These are phyloP conservation scores for Lanmaoa pseudosensibilis DNA, from an alignment of 768 basidiomycete genomes.

Conservation along the genomic window DNA sequence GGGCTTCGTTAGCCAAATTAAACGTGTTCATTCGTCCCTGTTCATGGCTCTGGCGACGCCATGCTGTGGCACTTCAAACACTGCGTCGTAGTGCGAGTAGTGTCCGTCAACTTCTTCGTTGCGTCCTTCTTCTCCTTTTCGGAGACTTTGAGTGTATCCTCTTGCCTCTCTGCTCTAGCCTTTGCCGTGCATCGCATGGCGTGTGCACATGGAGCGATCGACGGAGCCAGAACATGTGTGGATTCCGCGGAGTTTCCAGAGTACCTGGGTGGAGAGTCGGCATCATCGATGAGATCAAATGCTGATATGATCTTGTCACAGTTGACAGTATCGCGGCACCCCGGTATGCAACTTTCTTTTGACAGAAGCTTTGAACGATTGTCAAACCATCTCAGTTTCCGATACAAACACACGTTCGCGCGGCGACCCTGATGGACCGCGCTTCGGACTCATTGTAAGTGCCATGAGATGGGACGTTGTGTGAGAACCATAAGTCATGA, in stretches of 20 bases:
- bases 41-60: too few relatives aligned
- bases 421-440: not conserved
- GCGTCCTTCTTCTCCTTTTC: not conserved
- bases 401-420: not conserved
- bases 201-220: not conserved
- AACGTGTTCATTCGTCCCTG: too few relatives aligned
- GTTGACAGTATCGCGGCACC: not conserved
- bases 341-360: too few relatives aligned
- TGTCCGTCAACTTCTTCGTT: too few relatives aligned
- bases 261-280: not conserved
- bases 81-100: not conserved
- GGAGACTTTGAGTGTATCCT: not conserved
- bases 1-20: too few relatives aligned
- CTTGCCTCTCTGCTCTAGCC: not conserved
- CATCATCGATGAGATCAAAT: not conserved
- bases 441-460: not conserved
- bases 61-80: too few relatives aligned
- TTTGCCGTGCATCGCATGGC: not conserved
- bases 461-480: not conserved
- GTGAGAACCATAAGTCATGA: not conserved
- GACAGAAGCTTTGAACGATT: too few relatives aligned
- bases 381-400: conserved; percentile 3
- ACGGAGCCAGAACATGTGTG: not conserved
- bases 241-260: not conserved
- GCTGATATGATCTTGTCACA: not conserved